phyloP scores from a whole-genome alignment of 345 rosid species.

The Eucalyptus tenuipes region DNA sequence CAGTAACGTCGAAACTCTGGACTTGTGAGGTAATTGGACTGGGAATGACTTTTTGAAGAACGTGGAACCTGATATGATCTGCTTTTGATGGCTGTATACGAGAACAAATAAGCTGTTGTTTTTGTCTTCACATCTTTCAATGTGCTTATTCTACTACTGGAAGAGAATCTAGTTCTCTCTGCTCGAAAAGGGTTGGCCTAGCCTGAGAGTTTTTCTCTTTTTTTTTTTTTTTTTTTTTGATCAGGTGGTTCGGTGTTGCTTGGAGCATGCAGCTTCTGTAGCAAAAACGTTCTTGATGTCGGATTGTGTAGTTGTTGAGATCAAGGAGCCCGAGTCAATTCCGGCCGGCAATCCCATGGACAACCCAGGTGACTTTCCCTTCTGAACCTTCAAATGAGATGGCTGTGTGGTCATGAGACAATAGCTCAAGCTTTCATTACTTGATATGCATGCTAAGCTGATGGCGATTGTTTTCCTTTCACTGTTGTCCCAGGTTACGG shows the following conservation, averaged over 20 bases:
- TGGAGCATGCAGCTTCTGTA: slow-evolving; percentile 97
- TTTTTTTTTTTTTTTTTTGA: not conserved
- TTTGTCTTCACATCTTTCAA: not conserved
- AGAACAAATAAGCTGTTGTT: not conserved
- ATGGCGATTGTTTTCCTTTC: not conserved
- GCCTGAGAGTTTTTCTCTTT: not conserved
- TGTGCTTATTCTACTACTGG: not conserved
- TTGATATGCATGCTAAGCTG: not conserved
- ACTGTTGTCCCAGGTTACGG: slow-evolving; percentile 25
- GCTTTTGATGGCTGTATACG: not conserved
- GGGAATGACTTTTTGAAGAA: not conserved
- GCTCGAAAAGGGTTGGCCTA: not conserved
- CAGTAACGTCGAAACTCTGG: not conserved
- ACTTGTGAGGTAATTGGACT: not conserved
- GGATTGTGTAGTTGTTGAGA: slow-evolving; percentile 94
- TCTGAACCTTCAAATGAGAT: not conserved
- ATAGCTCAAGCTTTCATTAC: not conserved
- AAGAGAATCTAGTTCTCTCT: not conserved
- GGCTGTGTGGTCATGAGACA: not conserved
- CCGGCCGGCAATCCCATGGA: slow-evolving; percentile 91
- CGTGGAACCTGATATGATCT: not conserved
- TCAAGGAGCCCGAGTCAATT: slow-evolving; percentile 79
- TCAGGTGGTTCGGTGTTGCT: slow-evolving; percentile 98
- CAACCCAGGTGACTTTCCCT: slow-evolving; percentile 54
- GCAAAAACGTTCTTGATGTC: slow-evolving; percentile 99